phyloP scores from a whole-genome alignment of 2,329 filamentous ascomycete species.

The Lachnellula subtilissima region DNA sequence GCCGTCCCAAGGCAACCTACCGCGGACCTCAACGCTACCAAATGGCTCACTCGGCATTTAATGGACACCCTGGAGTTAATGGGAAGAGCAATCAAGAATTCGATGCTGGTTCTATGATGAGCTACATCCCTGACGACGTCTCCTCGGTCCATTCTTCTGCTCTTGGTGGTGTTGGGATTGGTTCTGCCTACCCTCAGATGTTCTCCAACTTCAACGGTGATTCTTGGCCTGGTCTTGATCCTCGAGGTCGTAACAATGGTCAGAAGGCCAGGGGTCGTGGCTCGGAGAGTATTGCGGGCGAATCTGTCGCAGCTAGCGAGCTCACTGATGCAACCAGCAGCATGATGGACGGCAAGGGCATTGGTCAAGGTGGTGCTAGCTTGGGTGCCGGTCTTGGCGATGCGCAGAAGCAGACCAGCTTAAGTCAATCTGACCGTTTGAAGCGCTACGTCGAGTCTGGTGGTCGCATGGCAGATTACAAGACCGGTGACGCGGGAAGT shows the following conservation, averaged over 20 bases:
- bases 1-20: slow-evolving; percentile 86
- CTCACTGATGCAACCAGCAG: slow-evolving; percentile 78
- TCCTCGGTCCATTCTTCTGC: slow-evolving; percentile 93
- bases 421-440: slow-evolving; percentile 83
- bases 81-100: slow-evolving; percentile 31
- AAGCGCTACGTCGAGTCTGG: slow-evolving; percentile 91
- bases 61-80: slow-evolving; percentile 29
- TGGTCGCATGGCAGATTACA: slow-evolving; percentile 56
- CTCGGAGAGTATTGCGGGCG: slow-evolving; percentile 77
- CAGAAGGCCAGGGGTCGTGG: slow-evolving; percentile 63
- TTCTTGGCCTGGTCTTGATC: slow-evolving; percentile 76
- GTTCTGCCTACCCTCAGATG: slow-evolving; percentile 83
- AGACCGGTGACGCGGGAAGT: slow-evolving; percentile 54
- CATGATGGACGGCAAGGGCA: slow-evolving; percentile 68
- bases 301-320: slow-evolving; percentile 89
- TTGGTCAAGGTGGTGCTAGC: slow-evolving; percentile 82
- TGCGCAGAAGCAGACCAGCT: slow-evolving; percentile 64
- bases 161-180: slow-evolving; percentile 76
- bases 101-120: slow-evolving; percentile 84
- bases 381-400: slow-evolving; percentile 75
- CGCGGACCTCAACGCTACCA: slow-evolving; percentile 84
- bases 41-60: slow-evolving; percentile 59
- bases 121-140: slow-evolving; percentile 94
- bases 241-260: slow-evolving; percentile 57
- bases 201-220: slow-evolving; percentile 89